Evolutionary conservation across 306 rosid genomes (phyloP), one percentile per base, ranked within the genome.

Genomic region (Pachyrhizus erosus): DNA sequence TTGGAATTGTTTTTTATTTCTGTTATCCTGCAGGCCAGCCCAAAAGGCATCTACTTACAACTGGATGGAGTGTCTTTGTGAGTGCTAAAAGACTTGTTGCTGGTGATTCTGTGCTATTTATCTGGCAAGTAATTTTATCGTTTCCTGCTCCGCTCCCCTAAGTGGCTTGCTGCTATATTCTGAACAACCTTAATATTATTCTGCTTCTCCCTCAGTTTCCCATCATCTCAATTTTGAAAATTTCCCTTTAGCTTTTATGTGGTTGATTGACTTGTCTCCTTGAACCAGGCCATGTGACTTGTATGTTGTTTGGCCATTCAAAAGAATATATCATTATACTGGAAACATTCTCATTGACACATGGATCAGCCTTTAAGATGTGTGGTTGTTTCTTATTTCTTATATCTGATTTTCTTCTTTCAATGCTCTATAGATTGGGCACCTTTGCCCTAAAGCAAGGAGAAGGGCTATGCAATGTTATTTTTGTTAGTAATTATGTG

Each of bases 31-130:
- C 89, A 96, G 99, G 99, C 83, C 99, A 96, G 88, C 99, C 99
- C 48, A 96, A 96, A 88, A 90, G 99, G 80, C 99, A 96, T 81
- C 97, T 96, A 54, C 99, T 96, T 83, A 96, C 99, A 0, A 96
- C 99, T 9, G 99, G 99, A 78, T 96, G 99, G 99, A 96, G 99
- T 82, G 99, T 96, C 73, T 96, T 96, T 84, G 98, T 96, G 65
- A 96, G 99, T 92, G 94, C 97, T 60, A 96, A 96, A 87, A 91
- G 97, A 82, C 97, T 96, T 43, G 89, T 96, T 83, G 99, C 99
- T 80, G 99, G 99, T 27, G 99, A 96, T 82, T 89, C 99, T 0
- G 99, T 96, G 86, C 93, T 96, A 84, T 96, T 96, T 80, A 96
- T 96, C 87, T 96, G 99, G 99, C 92, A 83, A 67, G 92, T 79